Conservation (phyloP, 805 yeast genomes). For the Saccharomycopsis amapae region DNA sequence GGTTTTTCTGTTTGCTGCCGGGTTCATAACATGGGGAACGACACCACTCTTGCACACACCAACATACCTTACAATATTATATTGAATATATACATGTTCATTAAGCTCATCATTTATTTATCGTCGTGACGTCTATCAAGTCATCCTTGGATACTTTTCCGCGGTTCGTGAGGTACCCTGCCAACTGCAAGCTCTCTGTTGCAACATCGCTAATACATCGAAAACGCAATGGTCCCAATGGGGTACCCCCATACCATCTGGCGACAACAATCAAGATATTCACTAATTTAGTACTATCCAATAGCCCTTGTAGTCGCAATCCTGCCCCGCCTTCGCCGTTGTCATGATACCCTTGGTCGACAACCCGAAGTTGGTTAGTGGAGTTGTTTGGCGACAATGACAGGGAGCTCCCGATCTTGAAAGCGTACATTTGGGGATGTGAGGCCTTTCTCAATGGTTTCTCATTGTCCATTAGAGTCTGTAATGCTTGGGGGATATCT, state of each 20-base stretch:
- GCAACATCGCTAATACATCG: slow-evolving; percentile 56
- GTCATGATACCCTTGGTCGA: slow-evolving; percentile 57
- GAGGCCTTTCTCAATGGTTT: slow-evolving; percentile 50
- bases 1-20: too few species aligned
- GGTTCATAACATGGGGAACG: too few species aligned
- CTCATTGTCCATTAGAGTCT: slow-evolving; percentile 35
- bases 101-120: too few species aligned
- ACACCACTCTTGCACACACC: too few species aligned
- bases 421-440: slow-evolving; percentile 71
- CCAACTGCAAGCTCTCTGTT: slow-evolving; percentile 3
- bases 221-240: slow-evolving; percentile 66
- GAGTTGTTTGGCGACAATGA: too few species aligned
- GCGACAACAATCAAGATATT: slow-evolving; percentile 63
- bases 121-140: too few species aligned
- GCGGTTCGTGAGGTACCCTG: too few species aligned
- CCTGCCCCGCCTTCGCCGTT: slow-evolving; percentile 78
- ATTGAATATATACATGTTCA: too few species aligned
- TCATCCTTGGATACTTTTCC: too few species aligned
- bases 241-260: slow-evolving; percentile 78
- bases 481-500: slow-evolving; percentile 39
- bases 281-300: slow-evolving; percentile 41
- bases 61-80: too few species aligned
- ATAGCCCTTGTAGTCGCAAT: slow-evolving; percentile 43
- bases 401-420: slow-evolving; percentile 52
- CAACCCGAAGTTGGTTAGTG: slow-evolving; percentile 9